These are phyloP conservation scores for Pythium rishiriense DNA, from an alignment of 352 stramenopile species.

Conservation along the genomic window DNA sequence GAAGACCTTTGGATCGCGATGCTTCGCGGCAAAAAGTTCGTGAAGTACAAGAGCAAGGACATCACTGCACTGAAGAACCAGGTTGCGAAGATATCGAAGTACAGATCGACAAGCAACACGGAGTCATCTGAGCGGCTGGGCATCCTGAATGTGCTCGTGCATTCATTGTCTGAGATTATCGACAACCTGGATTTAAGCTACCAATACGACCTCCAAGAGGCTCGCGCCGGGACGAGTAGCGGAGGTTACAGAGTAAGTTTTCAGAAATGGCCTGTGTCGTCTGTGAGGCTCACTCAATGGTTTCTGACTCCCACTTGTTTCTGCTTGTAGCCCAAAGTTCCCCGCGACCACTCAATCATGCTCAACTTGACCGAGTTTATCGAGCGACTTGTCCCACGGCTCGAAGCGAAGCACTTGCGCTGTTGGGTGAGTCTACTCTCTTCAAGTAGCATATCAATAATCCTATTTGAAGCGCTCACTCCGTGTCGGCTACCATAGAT, in stretches of 20 bases:
- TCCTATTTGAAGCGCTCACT: neutral
- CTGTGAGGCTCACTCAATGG: neutral
- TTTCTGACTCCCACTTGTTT: neutral
- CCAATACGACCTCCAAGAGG: slow-evolving; percentile 52
- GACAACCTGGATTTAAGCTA: slow-evolving; percentile 68
- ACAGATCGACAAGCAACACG: neutral
- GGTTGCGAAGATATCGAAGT: neutral
- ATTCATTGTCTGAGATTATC: slow-evolving; percentile 49
- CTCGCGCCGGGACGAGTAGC: slow-evolving; percentile 30
- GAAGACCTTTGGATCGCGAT: slow-evolving; percentile 71
- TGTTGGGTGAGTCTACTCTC: slow-evolving; percentile 46
- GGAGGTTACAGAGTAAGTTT: slow-evolving; percentile 58
- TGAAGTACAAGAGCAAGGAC: slow-evolving; percentile 22
- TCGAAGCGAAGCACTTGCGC: slow-evolving; percentile 28
- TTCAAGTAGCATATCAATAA: neutral
- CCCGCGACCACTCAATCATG: slow-evolving; percentile 80
- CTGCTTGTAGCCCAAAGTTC: slow-evolving; percentile 47
- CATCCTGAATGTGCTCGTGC: slow-evolving; percentile 57
- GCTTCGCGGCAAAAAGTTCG: slow-evolving; percentile 28
- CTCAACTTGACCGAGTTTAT: slow-evolving; percentile 80
- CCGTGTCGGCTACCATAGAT: slow-evolving; percentile 4
- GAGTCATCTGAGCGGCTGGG: slow-evolving; percentile 28
- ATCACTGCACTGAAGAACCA: slow-evolving; percentile 1
- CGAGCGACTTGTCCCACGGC: slow-evolving; percentile 47
- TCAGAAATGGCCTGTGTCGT: neutral